A percentile compares a stretch with the other conserved stretches of the same genome.
Evolutionary conservation across 1,139 yeast genomes (phyloP).

Genomic region (Candida labiduridarum): DNA sequence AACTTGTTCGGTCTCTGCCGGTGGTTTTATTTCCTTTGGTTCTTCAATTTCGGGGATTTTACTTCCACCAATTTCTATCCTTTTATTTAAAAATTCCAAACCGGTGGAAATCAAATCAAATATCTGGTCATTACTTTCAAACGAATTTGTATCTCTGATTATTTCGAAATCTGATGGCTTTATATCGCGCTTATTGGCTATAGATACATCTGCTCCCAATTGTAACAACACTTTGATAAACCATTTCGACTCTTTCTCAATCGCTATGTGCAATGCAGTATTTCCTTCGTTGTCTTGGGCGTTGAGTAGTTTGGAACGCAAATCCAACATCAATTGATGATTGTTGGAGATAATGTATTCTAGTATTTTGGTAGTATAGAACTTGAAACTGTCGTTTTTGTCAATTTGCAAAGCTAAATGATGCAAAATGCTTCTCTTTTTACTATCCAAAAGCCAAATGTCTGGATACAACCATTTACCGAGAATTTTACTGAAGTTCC

Average conservation of each 20-base stretch:
- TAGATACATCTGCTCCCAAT: slow-evolving; percentile 80
- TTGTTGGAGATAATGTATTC: slow-evolving; percentile 71
- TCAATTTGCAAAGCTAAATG: slow-evolving; percentile 32
- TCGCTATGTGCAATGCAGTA: slow-evolving; percentile 87
- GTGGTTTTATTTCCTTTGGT: slow-evolving; percentile 20
- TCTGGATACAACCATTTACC: slow-evolving; percentile 40
- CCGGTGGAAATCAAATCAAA: slow-evolving; percentile 40
- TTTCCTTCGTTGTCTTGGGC: slow-evolving; percentile 82
- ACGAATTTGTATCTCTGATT: slow-evolving; percentile 33
- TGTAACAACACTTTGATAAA: slow-evolving; percentile 80
- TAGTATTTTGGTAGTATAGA: slow-evolving; percentile 73
- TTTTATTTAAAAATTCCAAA: slow-evolving; percentile 34
- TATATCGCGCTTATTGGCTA: slow-evolving; percentile 82
- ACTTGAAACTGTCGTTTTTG: slow-evolving; percentile 47
- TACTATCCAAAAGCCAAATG: slow-evolving; percentile 39
- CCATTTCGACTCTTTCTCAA: slow-evolving; percentile 81
- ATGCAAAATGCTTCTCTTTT: slow-evolving; percentile 40
- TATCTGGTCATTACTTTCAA: slow-evolving; percentile 30
- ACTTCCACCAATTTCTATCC: slow-evolving; percentile 27
- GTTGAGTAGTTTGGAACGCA: slow-evolving; percentile 69
- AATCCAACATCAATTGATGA: slow-evolving; percentile 57
- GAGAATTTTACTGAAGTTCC: slow-evolving; percentile 39
- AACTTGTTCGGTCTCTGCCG: slow-evolving; percentile 11
- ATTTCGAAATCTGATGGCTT: slow-evolving; percentile 86
- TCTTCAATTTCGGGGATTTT: slow-evolving; percentile 24